Evolutionary conservation across 306 rosid species (phyloP), one percentile per base, ranked within the genome.

Genomic region (Vigna unguiculata): DNA sequence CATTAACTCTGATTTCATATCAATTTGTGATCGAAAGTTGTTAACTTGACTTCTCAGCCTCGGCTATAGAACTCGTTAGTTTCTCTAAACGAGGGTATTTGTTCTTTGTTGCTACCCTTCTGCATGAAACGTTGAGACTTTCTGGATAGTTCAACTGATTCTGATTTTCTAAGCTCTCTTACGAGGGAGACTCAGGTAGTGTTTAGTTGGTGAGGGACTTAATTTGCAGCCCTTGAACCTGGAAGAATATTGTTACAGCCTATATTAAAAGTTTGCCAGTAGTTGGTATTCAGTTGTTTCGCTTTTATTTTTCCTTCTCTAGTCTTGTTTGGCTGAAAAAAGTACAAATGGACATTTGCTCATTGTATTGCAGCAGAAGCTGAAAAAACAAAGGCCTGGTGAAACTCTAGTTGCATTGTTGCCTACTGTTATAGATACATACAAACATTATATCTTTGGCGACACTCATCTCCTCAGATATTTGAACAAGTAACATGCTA

Each of bases 261-360:
- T 75, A 75, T 53, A 88, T 91, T 65, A 81, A 84, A 85, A 74
- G 86, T 88, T 81, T 84, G 61, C 60, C 24, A 28, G 86, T 80
- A 28, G 86, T 80, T 84, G 65, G 49, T 30, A 30, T 34, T 19
- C 6, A 32, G 19, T 45, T 74, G 19, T 45, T 74, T 22, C 52
- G n/a, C 24, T 76, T 45, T 25, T 17, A 13, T 5, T 47, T 48
- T 34, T 14, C 69, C 22, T 1, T 65, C 57, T 40, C 55, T 24
- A 28, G 28, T n/a, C 53, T 75, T 67, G 55, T 48, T 57, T 59
- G 65, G 55, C 72, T 49, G 57, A 59, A 51, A 73, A 60, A 59
- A 70, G 22, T 62, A 65, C 4, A 32, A 55, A 45, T 38, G 69
- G 68, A 66, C 58, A 54, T 69, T 38, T 76, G 41, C 52, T 43